Evolutionary conservation across 257 asterid genomes (phyloP), one percentile per base, ranked within the genome.

Genomic region (Primulina tabacum): DNA sequence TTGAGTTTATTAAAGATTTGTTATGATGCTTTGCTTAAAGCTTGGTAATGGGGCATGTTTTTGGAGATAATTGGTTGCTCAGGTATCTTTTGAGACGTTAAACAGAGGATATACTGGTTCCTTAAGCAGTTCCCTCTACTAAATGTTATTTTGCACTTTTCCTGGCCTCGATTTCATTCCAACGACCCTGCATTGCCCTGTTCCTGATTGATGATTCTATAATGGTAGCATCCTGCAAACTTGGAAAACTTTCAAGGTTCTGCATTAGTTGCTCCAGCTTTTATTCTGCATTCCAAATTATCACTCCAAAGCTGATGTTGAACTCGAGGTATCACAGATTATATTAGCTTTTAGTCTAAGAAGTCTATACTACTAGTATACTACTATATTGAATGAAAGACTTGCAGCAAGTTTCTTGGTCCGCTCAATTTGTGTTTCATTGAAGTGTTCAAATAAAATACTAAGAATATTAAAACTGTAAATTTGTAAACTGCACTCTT

Each of bases 1-100:
- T 94, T 58, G 96, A 91, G 30, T 89, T 91, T 75, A 78, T 94
- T 73, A 90, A 73, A 68, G 96, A 86, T 71, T 62, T 91, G 59
- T 86, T 93, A 82, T 93, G 88, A 90, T 74, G 5, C 67, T 62
- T 58, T 61, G 47, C 29, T 38, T 57, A 16, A 40, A 50, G 17
- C 65, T 55, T 24, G 21, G 68, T 28, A 59, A 8, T 69, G 30
- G 34, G 28, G 47, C 40, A 64, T 74, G 62, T 68, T 24, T 65
- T 17, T 60, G 60, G 57, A 69, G 40, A 62, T 62, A 26, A 21
- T 37, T 71, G 35, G 56, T 64, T 70, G 30, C 64, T 64, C 16
- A n/a, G 62, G 53, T 65, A 61, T 64, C 56, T 61, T 6, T 38
- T 6, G 34, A 11, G 67, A 65, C 20, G n/a, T n/a, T n/a, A 58